Evolutionary conservation across 1,284 basidiomycete species (phyloP), one percentile per base, ranked within the genome.

Genomic region (Trichosporon coremiiforme): DNA sequence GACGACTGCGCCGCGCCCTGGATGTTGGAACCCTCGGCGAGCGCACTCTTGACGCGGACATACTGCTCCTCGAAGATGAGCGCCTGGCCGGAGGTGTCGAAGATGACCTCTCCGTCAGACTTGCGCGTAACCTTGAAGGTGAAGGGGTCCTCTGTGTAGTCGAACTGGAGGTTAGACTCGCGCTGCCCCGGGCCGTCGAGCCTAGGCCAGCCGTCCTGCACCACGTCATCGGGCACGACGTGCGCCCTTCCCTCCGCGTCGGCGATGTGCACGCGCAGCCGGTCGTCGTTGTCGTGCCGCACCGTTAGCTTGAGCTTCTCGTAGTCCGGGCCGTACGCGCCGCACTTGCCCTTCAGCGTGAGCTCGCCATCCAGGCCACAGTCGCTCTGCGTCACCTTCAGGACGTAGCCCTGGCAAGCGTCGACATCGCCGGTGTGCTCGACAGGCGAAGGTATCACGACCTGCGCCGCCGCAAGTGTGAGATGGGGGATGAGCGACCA

Each of bases 51-150:
- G 66, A 91, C 80, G 70, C 90, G 90, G 17, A 93, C 85, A 78
- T 91, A 93, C 79, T 92, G 91, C 12, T 92, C 88, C 77, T 92
- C 91, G 75, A 93, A 91, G n/a, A 92, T 86, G 5, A 92, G 85
- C 4, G 89, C 88, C 2, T 87, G 85, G 47, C 72, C 75, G 5
- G 64, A 47, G 8, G 91, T 93, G 77, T 94, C 91, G 77, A 93
- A 94, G 57, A 93, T 81, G 35, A 79, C 72, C 22, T 86, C 81
- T 7, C 88, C 88, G 38, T 88, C 85, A 7, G 15, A 17, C 57
- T 74, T 76, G 25, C 90, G 87, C 3, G 88, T 89, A 73, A 92
- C 88, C 91, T 91, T 93, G 80, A 92, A 93, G 2, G 88, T 88
- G 78, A 93, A 93, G 0, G 90, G 90, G 0, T 85, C 85, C 1